A percentile compares a stretch with the other conserved stretches of the same genome.
Conservation (phyloP, 805 yeast genomes). For the Pichia deserticola region DNA sequence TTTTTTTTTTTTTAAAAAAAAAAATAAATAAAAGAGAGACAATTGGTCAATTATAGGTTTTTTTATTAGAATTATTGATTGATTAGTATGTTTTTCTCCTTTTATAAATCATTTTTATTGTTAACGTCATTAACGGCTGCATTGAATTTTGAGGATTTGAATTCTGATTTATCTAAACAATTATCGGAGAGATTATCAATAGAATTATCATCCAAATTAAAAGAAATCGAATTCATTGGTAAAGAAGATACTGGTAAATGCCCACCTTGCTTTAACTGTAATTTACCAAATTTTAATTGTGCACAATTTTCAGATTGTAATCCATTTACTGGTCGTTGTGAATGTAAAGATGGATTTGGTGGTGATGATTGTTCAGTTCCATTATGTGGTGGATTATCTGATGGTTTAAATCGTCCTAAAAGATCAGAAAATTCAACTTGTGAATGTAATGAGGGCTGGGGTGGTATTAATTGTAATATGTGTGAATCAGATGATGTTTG, state of each 20-base stretch:
- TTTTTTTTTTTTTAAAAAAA: no score
- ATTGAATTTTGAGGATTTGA: neutral
- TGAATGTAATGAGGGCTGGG: conserved; percentile 81
- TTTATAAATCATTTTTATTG: neutral
- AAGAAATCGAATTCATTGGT: neutral
- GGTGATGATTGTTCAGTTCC: conserved; percentile 90
- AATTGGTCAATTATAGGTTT: no score
- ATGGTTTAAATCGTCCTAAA: conserved; percentile 58
- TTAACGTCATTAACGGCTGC: neutral
- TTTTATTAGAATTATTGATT: no score
- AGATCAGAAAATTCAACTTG: conserved; percentile 51
- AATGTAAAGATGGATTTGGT: conserved; percentile 87
- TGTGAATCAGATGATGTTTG: conserved; percentile 72
- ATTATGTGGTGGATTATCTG: conserved; percentile 71
- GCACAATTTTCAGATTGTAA: conserved; percentile 88
- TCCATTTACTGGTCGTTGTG: conserved; percentile 82
- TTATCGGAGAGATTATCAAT: no score
- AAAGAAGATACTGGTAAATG: conserved; percentile 36
- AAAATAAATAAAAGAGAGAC: no score
- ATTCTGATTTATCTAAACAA: neutral
- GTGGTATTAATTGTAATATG: conserved; percentile 87
- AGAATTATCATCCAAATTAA: neutral
- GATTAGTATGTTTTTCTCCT: no score
- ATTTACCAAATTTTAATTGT: conserved; percentile 83
- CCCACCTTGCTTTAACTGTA: conserved; percentile 94